phyloP scores from a whole-genome alignment of 352 stramenopile genomes.

The Phytophthora cryptogea region DNA sequence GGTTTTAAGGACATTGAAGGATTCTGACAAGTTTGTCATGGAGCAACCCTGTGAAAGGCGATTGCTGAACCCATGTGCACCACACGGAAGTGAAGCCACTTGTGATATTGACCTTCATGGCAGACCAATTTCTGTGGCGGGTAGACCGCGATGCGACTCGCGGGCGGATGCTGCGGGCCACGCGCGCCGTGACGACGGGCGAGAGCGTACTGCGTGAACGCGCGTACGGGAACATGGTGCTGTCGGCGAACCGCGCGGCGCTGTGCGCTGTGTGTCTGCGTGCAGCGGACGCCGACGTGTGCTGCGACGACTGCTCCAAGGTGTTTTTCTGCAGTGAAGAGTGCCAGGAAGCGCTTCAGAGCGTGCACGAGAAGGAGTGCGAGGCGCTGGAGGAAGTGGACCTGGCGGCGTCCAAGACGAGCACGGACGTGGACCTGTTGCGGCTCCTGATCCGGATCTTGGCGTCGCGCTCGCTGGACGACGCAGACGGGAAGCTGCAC shows the following conservation, averaged over 20 bases:
- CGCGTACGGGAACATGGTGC: conserved; percentile 44
- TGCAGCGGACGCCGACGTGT: conserved; percentile 46
- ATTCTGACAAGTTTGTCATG: not conserved
- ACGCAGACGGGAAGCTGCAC: conserved; percentile 20
- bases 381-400: conserved; percentile 51
- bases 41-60: not conserved
- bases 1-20: not conserved
- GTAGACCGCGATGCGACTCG: conserved; percentile 33
- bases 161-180: conserved; percentile 38
- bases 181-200: conserved; percentile 25
- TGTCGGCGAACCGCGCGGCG: conserved; percentile 27
- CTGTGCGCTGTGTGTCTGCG: conserved; percentile 51
- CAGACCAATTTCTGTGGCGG: conserved; percentile 33
- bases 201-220: conserved; percentile 41
- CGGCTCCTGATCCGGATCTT: conserved; percentile 51
- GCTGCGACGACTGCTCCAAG: conserved; percentile 55
- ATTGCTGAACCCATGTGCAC: not conserved
- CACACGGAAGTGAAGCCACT: conserved; percentile 19
- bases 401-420: conserved; percentile 43
- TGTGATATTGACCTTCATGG: conserved; percentile 3
- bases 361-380: conserved; percentile 52
- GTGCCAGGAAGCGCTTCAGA: conserved; percentile 38
- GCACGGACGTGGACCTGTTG: conserved; percentile 44
- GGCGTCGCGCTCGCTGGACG: conserved; percentile 30
- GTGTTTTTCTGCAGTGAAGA: conserved; percentile 56